These are phyloP conservation scores for Hypoxylon sp. DNA, from an alignment of 2,329 filamentous ascomycete species.

Conservation along the genomic window DNA sequence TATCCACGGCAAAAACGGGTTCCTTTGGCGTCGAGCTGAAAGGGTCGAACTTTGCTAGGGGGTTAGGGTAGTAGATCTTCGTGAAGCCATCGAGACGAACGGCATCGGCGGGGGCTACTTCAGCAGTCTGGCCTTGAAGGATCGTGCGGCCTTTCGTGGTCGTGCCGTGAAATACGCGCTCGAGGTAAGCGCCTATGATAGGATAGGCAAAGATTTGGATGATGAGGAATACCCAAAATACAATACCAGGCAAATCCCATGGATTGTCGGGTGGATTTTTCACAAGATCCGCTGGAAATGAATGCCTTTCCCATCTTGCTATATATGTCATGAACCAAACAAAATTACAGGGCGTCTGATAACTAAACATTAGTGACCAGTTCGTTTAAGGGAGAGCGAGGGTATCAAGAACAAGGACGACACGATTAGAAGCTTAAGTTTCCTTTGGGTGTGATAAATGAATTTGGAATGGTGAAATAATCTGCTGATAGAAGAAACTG, in stretches of 20 bases:
- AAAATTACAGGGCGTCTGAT: slow-evolving; percentile 79
- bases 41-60: slow-evolving; percentile 63
- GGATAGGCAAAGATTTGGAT: slow-evolving; percentile 83
- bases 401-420: neutral
- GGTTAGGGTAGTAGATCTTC: slow-evolving; percentile 77
- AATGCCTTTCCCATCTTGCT: slow-evolving; percentile 76
- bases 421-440: too few species aligned
- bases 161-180: slow-evolving; percentile 79
- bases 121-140: slow-evolving; percentile 46
- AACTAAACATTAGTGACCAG: slow-evolving; percentile 1
- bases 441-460: too few species aligned
- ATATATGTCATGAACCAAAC: slow-evolving; percentile 80
- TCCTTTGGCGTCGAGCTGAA: slow-evolving; percentile 61
- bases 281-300: slow-evolving; percentile 67
- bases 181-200: slow-evolving; percentile 76
- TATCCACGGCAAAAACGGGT: slow-evolving; percentile 80
- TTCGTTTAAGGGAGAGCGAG: neutral
- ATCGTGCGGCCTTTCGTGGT: slow-evolving; percentile 68
- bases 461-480: neutral
- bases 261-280: slow-evolving; percentile 69
- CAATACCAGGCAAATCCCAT: slow-evolving; percentile 76
- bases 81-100: slow-evolving; percentile 77
- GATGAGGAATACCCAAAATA: slow-evolving; percentile 78
- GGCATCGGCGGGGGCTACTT: slow-evolving; percentile 55
- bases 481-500: too few species aligned